These are phyloP conservation scores for Trypanosoma grayi DNA, from an alignment of 208 protist genomes.

Conservation along the genomic window DNA sequence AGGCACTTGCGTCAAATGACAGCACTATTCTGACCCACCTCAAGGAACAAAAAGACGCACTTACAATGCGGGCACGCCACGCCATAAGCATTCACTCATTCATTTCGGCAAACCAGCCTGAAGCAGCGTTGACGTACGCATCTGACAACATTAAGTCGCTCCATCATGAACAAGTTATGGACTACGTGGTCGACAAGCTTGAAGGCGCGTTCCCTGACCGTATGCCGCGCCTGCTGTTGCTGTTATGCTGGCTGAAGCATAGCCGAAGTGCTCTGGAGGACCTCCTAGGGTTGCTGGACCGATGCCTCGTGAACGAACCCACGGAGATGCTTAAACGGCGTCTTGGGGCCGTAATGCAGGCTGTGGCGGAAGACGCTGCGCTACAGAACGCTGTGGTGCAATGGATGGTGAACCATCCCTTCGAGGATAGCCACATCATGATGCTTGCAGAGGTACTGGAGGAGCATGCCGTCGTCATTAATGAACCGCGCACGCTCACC, in stretches of 20 bases:
- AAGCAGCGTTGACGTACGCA: conserved; percentile 35
- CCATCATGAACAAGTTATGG: conserved; percentile 30
- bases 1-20: conserved; percentile 29
- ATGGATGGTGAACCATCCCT: conserved; percentile 67
- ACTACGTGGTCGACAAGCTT: conserved; percentile 34
- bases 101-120: conserved; percentile 31
- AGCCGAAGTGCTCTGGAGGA: conserved; percentile 24
- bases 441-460: conserved; percentile 57
- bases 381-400: conserved; percentile 43
- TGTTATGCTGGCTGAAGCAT: conserved; percentile 47
- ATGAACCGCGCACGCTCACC: conserved; percentile 46
- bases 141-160: conserved; percentile 48
- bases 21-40: conserved; percentile 29
- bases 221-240: conserved; percentile 37
- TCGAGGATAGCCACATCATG: conserved; percentile 57
- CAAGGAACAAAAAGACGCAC: conserved; percentile 20
- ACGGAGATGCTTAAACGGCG: conserved; percentile 7
- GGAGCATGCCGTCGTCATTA: conserved; percentile 35
- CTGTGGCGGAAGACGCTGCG: conserved; percentile 21
- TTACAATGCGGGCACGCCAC: conserved; percentile 44
- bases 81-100: conserved; percentile 34
- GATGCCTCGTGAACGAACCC: conserved; percentile 6
- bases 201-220: conserved; percentile 33
- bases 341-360: conserved; percentile 12
- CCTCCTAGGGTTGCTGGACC: conserved; percentile 32